Base-by-base conservation (phyloP, 2,329 filamentous ascomycete genomes). In the Madurella mycetomatis region DNA sequence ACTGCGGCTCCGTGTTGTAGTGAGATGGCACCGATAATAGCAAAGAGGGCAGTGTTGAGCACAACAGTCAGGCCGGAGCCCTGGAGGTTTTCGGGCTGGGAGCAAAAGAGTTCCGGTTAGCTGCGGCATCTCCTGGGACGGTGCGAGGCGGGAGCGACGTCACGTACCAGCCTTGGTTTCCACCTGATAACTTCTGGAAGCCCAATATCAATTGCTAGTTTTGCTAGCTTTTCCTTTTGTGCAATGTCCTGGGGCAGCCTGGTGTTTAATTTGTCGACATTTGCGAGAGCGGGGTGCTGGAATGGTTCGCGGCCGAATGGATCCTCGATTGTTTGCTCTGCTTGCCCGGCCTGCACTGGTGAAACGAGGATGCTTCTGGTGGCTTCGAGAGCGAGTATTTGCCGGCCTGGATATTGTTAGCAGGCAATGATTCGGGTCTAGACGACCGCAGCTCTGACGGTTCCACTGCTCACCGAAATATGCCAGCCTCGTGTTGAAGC, bases 401-500 rank as follows among this genome's bases (percentile, higher is more conserved):
- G 48, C 13, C 62, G 59, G 2, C 62, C 62, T 64, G 54, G 5
- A 41, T 5, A 13, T 4, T 12, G 55, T 58, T 51, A 56, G 53
- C 46, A 25, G 4, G 25, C 25, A 25, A 25, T 25, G 25, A 25
- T 7, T 32, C n/a, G 32, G n/a, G 9, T 41, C 15, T 9, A 25
- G 19, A 15, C 44, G 44, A 19, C 31, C 9, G 37, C 8, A n/a
- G 16, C 44, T 17, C 25, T 25, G 25, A 25, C 25, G 25, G 32
- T 19, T 25, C 17, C 19, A 3, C 18, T 18, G 64, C 73, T 45
- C 81, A 95, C 90, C 92, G 51, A 95, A 76, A 67, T 89, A 91
- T n/a, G 91, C 89, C 71, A 99, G 76, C 59, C 90, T 83, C 66
- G 96, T 92, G 70, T 99, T 99, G 75, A 92, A 96, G 1, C 92